A percentile compares a stretch with the other conserved stretches of the same genome.
Evolutionary conservation across 2,329 filamentous ascomycete species (phyloP).

Genomic region (Acephala macrosclerotiorum): DNA sequence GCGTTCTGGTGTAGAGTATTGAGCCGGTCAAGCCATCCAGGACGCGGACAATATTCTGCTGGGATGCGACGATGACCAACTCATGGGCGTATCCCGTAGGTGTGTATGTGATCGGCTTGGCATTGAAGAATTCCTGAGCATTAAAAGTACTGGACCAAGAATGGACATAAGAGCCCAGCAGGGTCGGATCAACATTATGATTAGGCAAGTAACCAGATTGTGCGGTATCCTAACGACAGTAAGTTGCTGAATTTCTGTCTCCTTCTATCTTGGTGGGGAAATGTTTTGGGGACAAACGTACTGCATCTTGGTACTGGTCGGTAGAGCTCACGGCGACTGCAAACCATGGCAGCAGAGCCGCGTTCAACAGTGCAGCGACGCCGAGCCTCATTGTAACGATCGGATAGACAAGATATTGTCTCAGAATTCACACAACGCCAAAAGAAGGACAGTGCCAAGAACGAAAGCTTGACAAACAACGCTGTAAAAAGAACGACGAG

Average conservation of each 20-base stretch:
- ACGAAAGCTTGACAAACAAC: too few species aligned
- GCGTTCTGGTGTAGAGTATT: slow-evolving; percentile 54
- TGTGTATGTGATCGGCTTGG: slow-evolving; percentile 60
- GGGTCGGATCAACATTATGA: slow-evolving; percentile 17
- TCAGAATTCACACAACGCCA: too few species aligned
- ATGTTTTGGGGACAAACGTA: background rate
- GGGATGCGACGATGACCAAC: slow-evolving; percentile 62
- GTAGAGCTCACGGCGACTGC: background rate
- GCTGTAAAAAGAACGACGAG: too few species aligned
- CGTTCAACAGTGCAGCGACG: too few species aligned
- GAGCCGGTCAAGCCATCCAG: slow-evolving; percentile 61
- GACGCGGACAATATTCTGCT: slow-evolving; percentile 64
- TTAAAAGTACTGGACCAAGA: slow-evolving; percentile 16
- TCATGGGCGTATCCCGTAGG: slow-evolving; percentile 52
- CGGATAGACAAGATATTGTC: too few species aligned
- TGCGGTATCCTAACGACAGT: slow-evolving; percentile 9
- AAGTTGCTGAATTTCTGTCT: background rate
- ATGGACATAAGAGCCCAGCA: background rate
- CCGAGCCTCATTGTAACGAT: too few species aligned
- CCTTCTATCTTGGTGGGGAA: background rate
- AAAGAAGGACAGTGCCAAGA: too few species aligned
- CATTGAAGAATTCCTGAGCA: slow-evolving; percentile 48
- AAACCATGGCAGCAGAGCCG: background rate
- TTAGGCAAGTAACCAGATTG: slow-evolving; percentile 23
- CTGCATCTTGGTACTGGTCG: background rate